Conservation (phyloP, 2,329 filamentous ascomycete genomes). For the Didymella pomorum region DNA sequence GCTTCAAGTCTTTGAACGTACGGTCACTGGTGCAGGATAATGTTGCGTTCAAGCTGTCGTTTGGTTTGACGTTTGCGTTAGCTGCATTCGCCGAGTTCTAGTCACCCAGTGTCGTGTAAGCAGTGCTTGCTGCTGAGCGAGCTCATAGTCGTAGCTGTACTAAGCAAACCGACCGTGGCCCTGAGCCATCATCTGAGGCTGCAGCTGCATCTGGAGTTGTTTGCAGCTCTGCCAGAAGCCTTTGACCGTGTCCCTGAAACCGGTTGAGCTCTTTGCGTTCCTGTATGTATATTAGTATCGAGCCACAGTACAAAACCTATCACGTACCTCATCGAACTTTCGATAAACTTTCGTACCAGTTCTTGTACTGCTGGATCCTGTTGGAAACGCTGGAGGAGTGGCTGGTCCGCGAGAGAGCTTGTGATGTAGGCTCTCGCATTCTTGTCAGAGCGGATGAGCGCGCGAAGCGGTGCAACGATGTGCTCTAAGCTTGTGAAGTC, state of each 20-base stretch:
- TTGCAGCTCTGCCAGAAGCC: constrained; percentile 50
- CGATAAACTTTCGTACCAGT: constrained; percentile 46
- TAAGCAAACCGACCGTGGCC: constrained; percentile 22
- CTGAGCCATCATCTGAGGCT: constrained; percentile 40
- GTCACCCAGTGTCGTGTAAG: constrained; percentile 1
- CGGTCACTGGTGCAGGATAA: constrained; percentile 63
- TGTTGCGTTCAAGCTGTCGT: constrained; percentile 72
- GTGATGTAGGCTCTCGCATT: constrained; percentile 45
- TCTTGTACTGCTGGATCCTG: constrained; percentile 40
- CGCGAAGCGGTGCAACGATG: constrained; percentile 43
- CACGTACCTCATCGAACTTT: constrained; percentile 43
- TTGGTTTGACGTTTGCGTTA: constrained; percentile 76
- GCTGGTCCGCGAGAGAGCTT: constrained; percentile 40
- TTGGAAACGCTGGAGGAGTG: constrained; percentile 41
- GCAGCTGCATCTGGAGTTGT: constrained; percentile 48
- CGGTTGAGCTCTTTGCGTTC: constrained; percentile 42
- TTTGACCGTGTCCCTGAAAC: constrained; percentile 49
- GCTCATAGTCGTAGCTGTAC: constrained; percentile 5
- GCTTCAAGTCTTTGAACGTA: constrained; percentile 60
- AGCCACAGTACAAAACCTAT: not conserved
- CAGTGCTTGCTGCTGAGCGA: constrained; percentile 15
- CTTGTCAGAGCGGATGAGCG: constrained; percentile 42
- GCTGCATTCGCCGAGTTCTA: constrained; percentile 69
- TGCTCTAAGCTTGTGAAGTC: constrained; percentile 47
- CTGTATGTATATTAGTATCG: constrained; percentile 41